Evolutionary conservation across 164 flowering plant genomes (phyloP), one percentile per base, ranked within the genome.

Genomic region (Hamamelis virginiana): DNA sequence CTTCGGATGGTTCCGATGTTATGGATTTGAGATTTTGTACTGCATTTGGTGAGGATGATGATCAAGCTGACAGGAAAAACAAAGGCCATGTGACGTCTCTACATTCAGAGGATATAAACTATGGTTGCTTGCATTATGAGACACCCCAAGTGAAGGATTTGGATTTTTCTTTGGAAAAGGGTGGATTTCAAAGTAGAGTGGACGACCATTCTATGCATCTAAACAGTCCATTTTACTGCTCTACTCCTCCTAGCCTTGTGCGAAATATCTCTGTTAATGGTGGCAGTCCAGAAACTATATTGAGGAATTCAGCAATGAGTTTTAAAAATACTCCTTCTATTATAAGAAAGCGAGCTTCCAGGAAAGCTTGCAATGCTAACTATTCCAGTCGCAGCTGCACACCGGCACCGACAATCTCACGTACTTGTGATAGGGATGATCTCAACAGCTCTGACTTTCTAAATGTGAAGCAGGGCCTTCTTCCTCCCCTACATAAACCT

Each of bases 311-410:
- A 47, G 80, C 77, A 38, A 56, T 65, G 72, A 75, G 72, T 63
- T 77, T 72, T 56, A 65, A 65, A 56, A 75, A 70, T 23, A 77
- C 77, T 25, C 83, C 81, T 61, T 80, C 79, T 9, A 75, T 80
- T 27, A 77, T 80, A 64, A 69, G 79, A 38, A 80, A 70, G 68
- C 67, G 72, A 46, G 50, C 60, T 65, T 59, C 6, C 64, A 64
- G 26, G 48, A 59, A 75, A 63, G 23, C 56, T 25, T 48, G 43
- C 4, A 41, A 22, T 52, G 23, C 44, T 5, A 27, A 46, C 27
- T 13, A 21, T 41, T 12, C 57, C 45, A 8, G 47, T 21, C 13
- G 15, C 23, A 9, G 28, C 21, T 12, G 3, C 57, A 63, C 52
- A 14, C 41, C 33, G n/a, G 41, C 21, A 6, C 6, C 16, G n/a